Evolutionary conservation across 75 land plant species (phyloP).

Genomic region (Gnetum montanum): DNA sequence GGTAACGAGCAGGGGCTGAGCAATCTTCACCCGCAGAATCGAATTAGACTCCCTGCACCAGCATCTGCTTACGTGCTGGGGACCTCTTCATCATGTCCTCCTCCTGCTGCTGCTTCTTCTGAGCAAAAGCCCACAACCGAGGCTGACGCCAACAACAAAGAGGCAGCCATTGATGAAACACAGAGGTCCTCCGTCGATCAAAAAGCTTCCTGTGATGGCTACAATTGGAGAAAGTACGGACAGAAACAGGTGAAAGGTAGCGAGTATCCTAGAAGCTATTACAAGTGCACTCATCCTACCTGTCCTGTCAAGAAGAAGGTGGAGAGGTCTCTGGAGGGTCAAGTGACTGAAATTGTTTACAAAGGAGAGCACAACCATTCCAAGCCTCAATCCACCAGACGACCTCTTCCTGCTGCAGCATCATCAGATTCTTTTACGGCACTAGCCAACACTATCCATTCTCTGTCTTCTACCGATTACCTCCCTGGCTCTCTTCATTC

Average conservation of each 20-base stretch:
- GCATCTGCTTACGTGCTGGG: no score
- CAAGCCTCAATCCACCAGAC: slow-evolving; percentile 45
- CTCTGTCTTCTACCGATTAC: neutral
- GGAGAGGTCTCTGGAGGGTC: slow-evolving; percentile 32
- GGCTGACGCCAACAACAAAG: no score
- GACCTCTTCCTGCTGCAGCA: slow-evolving; percentile 5
- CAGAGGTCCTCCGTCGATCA: slow-evolving; percentile 21
- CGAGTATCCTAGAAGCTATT: slow-evolving; percentile 68
- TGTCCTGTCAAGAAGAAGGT: slow-evolving; percentile 66
- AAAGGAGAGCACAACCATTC: slow-evolving; percentile 67
- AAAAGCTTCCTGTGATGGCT: slow-evolving; percentile 64
- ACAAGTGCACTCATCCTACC: slow-evolving; percentile 49
- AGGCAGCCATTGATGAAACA: no score
- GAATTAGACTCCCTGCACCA: no score
- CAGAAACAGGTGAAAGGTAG: slow-evolving; percentile 80
- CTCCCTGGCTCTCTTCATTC: neutral
- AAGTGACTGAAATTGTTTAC: slow-evolving; percentile 46
- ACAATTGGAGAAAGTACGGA: slow-evolving; percentile 79
- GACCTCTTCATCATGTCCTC: no score
- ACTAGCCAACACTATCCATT: neutral
- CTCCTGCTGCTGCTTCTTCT: no score
- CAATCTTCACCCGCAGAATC: no score
- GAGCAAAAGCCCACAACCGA: no score
- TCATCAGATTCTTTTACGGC: no score
- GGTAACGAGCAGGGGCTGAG: no score